phyloP scores from a whole-genome alignment of 768 basidiomycete genomes.

The Kondoa malvinella region DNA sequence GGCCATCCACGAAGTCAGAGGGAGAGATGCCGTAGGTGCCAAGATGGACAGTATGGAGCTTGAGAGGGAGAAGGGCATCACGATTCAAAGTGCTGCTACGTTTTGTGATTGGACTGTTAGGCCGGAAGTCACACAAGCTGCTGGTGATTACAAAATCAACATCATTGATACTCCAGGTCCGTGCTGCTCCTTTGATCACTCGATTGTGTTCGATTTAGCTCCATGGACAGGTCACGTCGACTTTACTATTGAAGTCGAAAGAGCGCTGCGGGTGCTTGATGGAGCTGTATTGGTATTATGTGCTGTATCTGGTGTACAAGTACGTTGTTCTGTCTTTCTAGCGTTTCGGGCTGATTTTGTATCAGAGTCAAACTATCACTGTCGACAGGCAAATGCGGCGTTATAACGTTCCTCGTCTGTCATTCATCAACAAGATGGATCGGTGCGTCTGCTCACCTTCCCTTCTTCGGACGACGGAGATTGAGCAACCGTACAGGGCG shows the following conservation, averaged over 20 bases:
- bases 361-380: conserved; percentile 88
- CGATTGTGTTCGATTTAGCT: neutral
- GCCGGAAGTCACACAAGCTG: conserved; percentile 35
- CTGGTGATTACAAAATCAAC: conserved; percentile 74
- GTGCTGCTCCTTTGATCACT: neutral
- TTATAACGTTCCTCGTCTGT: conserved; percentile 85
- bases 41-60: conserved; percentile 99
- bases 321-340: conserved; percentile 28
- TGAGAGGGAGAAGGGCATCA: conserved; percentile 96
- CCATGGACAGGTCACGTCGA: conserved; percentile 70
- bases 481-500: conserved; percentile 46
- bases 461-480: neutral
- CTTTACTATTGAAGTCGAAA: conserved; percentile 97
- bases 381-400: conserved; percentile 98
- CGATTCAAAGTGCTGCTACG: conserved; percentile 95
- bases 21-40: conserved; percentile 85
- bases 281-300: conserved; percentile 92
- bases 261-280: conserved; percentile 86
- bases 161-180: conserved; percentile 95
- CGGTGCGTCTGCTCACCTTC: conserved; percentile 38
- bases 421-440: conserved; percentile 99
- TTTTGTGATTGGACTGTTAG: conserved; percentile 77
- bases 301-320: conserved; percentile 91
- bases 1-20: conserved; percentile 94
- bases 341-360: neutral